Evolutionary conservation across 495 filamentous ascomycete species (phyloP), one percentile per base, ranked within the genome.

Genomic region (Letharia lupina): DNA sequence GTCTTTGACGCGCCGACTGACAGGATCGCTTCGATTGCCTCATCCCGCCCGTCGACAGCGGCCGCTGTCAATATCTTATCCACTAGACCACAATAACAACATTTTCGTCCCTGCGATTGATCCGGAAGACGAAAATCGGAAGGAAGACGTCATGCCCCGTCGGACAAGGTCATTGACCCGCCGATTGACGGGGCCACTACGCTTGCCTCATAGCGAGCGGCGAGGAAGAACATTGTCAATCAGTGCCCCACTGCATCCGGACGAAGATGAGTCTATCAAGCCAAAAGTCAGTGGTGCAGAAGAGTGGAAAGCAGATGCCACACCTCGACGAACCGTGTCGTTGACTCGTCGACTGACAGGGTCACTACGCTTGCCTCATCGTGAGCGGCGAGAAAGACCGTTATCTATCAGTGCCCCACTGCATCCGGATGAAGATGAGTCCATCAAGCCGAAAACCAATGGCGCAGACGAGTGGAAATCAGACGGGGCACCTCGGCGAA

Each of bases 1-100:
- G 52, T 56, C 52, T 18, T 56, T 56, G 7, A 54, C 48, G 48
- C 48, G 23, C n/a, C n/a, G 48, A 54, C 23, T 54, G n/a, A 54
- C 48, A 31, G 48, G 48, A 54, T 54, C 48, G 23, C 4, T 54
- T 28, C 48, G 48, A 33, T 54, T 54, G 23, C 48, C 48, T 54
- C 23, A 33, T 31, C 48, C n/a, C 28, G 10, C 48, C 13, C 48
- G 48, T 31, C 48, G 20, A 18, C 48, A 54, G 48, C 48, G 28
- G 10, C n/a, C 48, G 28, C 13, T 56, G 6, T 56, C 52, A 18
- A 56, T 56, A 16, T 56, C 52, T 4, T 35, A 35, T 56, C 52
- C 52, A 18, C 31, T 56, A 18, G 28, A 56, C 12, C 28, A 56
- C 13, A 13, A 56, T 9, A 33, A 33, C 31, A 35, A 18, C 52